These are phyloP conservation scores for Tephrocybe sp. DNA, from an alignment of 768 basidiomycete genomes.

Conservation along the genomic window DNA sequence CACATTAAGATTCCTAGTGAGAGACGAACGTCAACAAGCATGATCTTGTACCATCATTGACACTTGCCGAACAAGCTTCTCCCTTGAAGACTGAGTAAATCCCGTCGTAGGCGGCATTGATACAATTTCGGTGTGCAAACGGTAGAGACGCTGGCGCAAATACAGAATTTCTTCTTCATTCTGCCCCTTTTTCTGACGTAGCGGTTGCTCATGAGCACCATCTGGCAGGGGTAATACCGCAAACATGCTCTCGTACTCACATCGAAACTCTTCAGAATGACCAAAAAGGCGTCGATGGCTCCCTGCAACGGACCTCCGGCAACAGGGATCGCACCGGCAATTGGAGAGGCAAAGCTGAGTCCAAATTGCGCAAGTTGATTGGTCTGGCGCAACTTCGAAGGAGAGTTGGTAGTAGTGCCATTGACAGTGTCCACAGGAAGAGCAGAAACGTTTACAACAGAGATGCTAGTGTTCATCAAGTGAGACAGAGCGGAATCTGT, in stretches of 20 bases:
- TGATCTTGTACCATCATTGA: background rate
- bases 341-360: background rate
- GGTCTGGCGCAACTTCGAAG: background rate
- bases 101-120: background rate
- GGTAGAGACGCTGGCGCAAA: background rate
- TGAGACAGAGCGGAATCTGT: background rate
- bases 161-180: background rate
- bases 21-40: background rate
- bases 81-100: background rate
- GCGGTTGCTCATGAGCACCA: too few species aligned
- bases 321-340: background rate
- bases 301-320: background rate
- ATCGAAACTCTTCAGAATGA: background rate
- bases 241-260: background rate
- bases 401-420: background rate
- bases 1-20: background rate
- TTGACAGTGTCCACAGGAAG: background rate
- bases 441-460: background rate
- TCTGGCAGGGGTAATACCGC: too few species aligned
- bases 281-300: background rate
- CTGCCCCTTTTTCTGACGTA: background rate
- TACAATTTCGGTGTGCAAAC: background rate
- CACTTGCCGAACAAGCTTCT: background rate
- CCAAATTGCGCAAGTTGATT: background rate
- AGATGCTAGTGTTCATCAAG: background rate